These are phyloP conservation scores for Colletotrichum limetticola DNA, from an alignment of 2,329 filamentous ascomycete genomes.

Conservation along the genomic window DNA sequence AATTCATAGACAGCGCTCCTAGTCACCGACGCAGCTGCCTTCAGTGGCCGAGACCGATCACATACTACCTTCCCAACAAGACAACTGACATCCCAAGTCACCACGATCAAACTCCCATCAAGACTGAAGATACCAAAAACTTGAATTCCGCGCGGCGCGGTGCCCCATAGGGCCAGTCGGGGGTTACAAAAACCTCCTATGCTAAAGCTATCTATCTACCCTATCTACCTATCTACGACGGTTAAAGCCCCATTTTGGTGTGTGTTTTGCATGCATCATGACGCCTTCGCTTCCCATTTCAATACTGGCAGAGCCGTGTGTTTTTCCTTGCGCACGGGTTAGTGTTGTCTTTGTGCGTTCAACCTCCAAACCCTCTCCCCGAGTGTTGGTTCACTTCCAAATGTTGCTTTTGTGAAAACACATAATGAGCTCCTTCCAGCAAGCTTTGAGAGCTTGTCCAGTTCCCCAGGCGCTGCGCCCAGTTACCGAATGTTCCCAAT, in stretches of 20 bases:
- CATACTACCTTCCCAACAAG: not conserved
- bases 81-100: not conserved
- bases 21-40: too few relatives aligned
- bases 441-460: not conserved
- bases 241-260: not conserved
- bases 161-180: slow-evolving; percentile 17
- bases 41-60: too few relatives aligned
- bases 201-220: slow-evolving; percentile 36
- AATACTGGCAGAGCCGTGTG: not conserved
- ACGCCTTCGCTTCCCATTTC: slow-evolving; percentile 6
- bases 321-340: not conserved
- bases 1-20: too few relatives aligned
- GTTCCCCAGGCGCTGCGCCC: too few relatives aligned
- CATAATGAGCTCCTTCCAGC: not conserved
- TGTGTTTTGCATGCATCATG: slow-evolving; percentile 24
- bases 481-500: not conserved
- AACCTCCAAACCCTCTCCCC: not conserved
- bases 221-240: slow-evolving; percentile 35
- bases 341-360: not conserved
- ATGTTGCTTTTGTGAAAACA: not conserved
- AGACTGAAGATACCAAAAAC: not conserved
- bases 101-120: not conserved
- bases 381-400: not conserved
- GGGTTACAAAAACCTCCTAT: slow-evolving; percentile 22
- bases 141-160: slow-evolving; percentile 2